phyloP scores from a whole-genome alignment of 2,329 filamentous ascomycete genomes.

The Chaetomium olivaceum region DNA sequence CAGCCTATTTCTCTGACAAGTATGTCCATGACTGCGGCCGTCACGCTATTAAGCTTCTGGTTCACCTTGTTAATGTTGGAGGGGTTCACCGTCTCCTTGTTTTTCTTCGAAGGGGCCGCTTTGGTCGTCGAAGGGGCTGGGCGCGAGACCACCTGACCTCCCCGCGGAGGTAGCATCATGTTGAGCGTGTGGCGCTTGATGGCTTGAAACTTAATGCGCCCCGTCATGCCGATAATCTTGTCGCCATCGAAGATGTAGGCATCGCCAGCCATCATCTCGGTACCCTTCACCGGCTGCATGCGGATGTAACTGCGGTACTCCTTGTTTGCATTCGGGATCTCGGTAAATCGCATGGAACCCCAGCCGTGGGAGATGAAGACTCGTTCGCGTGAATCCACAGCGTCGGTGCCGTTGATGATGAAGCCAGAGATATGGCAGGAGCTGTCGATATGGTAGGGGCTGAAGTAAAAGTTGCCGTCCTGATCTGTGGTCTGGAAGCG shows the following conservation, averaged over 20 bases:
- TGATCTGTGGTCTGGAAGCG: conserved; percentile 50
- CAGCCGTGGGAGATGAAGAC: conserved; percentile 64
- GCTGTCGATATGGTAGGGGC: conserved; percentile 61
- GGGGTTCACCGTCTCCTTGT: conserved; percentile 49
- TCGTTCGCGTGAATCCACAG: conserved; percentile 52
- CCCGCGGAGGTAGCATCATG: conserved; percentile 64
- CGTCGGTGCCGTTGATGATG: conserved; percentile 59
- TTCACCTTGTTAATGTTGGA: conserved; percentile 52
- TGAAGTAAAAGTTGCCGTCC: conserved; percentile 56
- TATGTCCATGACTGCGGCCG: conserved; percentile 52
- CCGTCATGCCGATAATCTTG: conserved; percentile 48
- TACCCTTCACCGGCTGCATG: conserved; percentile 56
- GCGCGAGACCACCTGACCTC: conserved; percentile 43
- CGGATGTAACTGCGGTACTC: conserved; percentile 58
- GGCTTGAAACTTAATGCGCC: conserved; percentile 65
- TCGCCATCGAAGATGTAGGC: conserved; percentile 57
- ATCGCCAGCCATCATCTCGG: conserved; percentile 55
- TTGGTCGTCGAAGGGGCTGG: conserved; percentile 41
- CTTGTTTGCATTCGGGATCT: conserved; percentile 47
- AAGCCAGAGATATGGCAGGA: conserved; percentile 58
- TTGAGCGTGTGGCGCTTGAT: conserved; percentile 67
- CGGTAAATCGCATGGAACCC: conserved; percentile 53
- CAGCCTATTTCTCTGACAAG: conserved; percentile 59
- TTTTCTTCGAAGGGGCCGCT: conserved; percentile 40
- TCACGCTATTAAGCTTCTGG: conserved; percentile 52